These are phyloP conservation scores for Yamadazyma membranifaciens DNA, from an alignment of 1,139 yeast species.

Conservation along the genomic window DNA sequence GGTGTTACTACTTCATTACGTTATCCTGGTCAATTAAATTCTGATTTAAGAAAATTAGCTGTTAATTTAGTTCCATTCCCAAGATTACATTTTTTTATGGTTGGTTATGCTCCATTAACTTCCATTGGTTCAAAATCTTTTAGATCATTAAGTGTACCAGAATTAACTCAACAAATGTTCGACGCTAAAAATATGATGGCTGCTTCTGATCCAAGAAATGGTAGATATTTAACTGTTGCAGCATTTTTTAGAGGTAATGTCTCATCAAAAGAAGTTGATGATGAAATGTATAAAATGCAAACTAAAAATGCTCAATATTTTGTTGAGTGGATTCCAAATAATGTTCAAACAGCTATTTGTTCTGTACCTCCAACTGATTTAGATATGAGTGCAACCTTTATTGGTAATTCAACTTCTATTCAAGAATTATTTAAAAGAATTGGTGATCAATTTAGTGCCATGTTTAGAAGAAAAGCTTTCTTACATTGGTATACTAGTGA, in stretches of 20 bases:
- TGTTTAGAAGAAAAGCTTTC: constrained; percentile 93
- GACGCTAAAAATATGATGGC: constrained; percentile 95
- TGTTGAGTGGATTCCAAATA: constrained; percentile 97
- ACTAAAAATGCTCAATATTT: constrained; percentile 76
- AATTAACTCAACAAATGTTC: constrained; percentile 89
- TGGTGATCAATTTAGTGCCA: constrained; percentile 85
- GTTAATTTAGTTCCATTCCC: constrained; percentile 94
- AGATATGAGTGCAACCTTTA: constrained; percentile 88
- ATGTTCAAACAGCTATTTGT: constrained; percentile 91
- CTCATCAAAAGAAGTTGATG: constrained; percentile 89
- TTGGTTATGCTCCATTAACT: constrained; percentile 89
- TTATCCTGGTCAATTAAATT: constrained; percentile 91
- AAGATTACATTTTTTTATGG: constrained; percentile 92
- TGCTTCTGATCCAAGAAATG: constrained; percentile 86
- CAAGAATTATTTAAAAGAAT: constrained; percentile 89
- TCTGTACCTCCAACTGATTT: constrained; percentile 84
- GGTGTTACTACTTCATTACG: constrained; percentile 89
- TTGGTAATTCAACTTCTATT: constrained; percentile 89
- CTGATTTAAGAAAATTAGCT: constrained; percentile 87
- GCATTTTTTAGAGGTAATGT: constrained; percentile 93
- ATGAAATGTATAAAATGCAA: constrained; percentile 85
- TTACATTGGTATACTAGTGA: constrained; percentile 94
- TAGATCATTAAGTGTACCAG: constrained; percentile 84
- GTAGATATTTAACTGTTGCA: constrained; percentile 91
- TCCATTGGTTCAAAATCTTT: constrained; percentile 77